Evolutionary conservation across 164 flowering plant genomes (phyloP), one percentile per base, ranked within the genome.

Genomic region (Berberis thunbergii): DNA sequence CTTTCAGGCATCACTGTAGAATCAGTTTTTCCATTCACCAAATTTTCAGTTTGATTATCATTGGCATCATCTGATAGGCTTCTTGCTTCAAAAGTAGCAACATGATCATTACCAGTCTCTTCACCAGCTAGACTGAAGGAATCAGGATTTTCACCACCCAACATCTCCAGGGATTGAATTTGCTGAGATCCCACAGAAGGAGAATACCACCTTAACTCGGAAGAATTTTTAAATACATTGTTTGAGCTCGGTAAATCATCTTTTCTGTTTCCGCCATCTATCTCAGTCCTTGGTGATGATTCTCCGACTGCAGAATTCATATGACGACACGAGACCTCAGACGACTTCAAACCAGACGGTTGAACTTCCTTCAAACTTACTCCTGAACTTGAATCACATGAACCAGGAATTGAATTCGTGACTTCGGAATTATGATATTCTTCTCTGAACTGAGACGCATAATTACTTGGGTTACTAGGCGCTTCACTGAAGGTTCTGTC

Each of bases 371-470:
- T 41, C 2, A 56, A 44, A 66, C 67, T 48, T 74, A 58, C 62
- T 67, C 50, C 74, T 63, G 72, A 56, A 67, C 74, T 73, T 48
- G 44, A 7, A 45, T 68, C 66, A 40, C 40, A 41, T 44, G 11
- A 42, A 8, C 26, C 48, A 58, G 71, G 57, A 69, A 44, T 59
- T 13, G 74, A 63, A 63, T 74, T 72, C 45, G 66, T 41, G 56
- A 66, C 52, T 58, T 45, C 66, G 52, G 78, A 75, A 65, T 41
- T 63, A 74, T 44, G 45, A 71, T 71, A 74, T 52, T 59, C 59
- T 56, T 77, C 84, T 62, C 69, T 77, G 54, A 38, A 48, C 49
- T 73, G 77, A 72, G 76, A 68, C n/a, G 41, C 49, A 43, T 57
- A 5, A 26, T 26, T 26, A 62, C 43, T 59, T 11, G 70, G 64